A percentile compares a stretch with the other conserved stretches of the same genome.
phyloP scores from a whole-genome alignment of 352 stramenopile species.

The Plasmopara muralis region DNA sequence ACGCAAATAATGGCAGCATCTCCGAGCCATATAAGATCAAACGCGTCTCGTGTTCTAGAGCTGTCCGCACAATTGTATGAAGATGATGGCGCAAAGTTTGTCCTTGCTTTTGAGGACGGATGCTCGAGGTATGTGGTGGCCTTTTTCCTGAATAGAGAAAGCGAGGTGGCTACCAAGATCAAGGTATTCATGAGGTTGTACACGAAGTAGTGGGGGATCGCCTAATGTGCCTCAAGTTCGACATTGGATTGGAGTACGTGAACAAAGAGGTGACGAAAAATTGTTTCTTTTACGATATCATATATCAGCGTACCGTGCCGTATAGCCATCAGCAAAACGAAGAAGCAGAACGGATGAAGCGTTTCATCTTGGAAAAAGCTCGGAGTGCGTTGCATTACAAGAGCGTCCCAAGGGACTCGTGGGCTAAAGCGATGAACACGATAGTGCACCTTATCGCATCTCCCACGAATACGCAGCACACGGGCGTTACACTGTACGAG shows the following conservation, averaged over 20 bases:
- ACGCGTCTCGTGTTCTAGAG: not conserved
- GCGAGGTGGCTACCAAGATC: not conserved
- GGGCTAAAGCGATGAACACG: slow-evolving; percentile 22
- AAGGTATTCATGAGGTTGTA: not conserved
- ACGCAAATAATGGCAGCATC: not conserved
- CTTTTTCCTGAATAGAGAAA: not conserved
- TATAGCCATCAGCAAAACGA: slow-evolving; percentile 18
- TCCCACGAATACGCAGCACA: not conserved
- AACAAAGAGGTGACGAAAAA: slow-evolving; percentile 14
- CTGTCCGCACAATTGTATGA: not conserved
- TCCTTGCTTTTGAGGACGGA: not conserved
- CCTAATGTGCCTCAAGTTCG: slow-evolving; percentile 15
- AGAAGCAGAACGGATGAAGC: slow-evolving; percentile 16
- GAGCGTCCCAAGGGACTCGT: not conserved
- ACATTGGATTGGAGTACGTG: slow-evolving; percentile 27
- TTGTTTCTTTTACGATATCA: slow-evolving; percentile 2
- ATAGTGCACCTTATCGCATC: slow-evolving; percentile 23
- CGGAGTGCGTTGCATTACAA: slow-evolving; percentile 22
- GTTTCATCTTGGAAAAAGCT: not conserved
- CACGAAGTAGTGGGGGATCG: slow-evolving; percentile 17
- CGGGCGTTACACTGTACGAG: slow-evolving; percentile 18
- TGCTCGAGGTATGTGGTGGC: not conserved
- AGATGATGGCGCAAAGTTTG: not conserved
- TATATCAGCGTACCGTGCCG: slow-evolving; percentile 4
- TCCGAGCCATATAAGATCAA: not conserved